These are phyloP conservation scores for Bipolaris zeicola DNA, from an alignment of 2,329 filamentous ascomycete genomes.

Conservation along the genomic window DNA sequence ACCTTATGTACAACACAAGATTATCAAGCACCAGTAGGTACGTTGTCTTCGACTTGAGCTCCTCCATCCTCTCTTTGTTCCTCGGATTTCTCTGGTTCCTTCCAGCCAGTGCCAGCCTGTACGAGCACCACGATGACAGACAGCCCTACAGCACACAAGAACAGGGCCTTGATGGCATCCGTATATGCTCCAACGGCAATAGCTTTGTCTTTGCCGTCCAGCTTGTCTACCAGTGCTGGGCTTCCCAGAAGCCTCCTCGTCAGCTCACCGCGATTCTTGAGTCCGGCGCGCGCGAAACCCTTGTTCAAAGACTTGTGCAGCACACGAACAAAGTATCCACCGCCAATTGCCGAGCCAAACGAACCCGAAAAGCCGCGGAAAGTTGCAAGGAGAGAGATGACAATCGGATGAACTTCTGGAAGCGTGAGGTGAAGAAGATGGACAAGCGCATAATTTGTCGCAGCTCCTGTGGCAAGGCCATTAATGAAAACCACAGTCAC, in stretches of 20 bases:
- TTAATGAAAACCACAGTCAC: conserved; percentile 69
- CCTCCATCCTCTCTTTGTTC: conserved; percentile 26
- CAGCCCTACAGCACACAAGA: conserved; percentile 58
- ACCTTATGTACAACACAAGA: neutral
- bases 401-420: conserved; percentile 71
- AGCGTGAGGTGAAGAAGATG: conserved; percentile 76
- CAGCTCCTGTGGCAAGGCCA: conserved; percentile 73
- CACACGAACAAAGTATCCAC: conserved; percentile 72
- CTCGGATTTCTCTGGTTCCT: conserved; percentile 36
- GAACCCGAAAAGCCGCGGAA: conserved; percentile 82
- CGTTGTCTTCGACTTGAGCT: conserved; percentile 28
- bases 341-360: conserved; percentile 80
- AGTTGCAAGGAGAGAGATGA: conserved; percentile 75
- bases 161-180: conserved; percentile 59
- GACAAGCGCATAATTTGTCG: conserved; percentile 80
- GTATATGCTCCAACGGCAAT: conserved; percentile 62
- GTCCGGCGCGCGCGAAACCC: conserved; percentile 59
- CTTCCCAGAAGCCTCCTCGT: conserved; percentile 63
- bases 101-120: conserved; percentile 66
- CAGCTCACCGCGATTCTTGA: conserved; percentile 51
- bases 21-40: conserved; percentile 25
- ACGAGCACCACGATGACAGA: conserved; percentile 57
- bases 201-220: conserved; percentile 57
- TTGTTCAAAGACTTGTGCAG: conserved; percentile 61
- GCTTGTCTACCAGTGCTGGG: conserved; percentile 59